phyloP scores from a whole-genome alignment of 495 filamentous ascomycete species.

The Aspergillus mulundensis region DNA sequence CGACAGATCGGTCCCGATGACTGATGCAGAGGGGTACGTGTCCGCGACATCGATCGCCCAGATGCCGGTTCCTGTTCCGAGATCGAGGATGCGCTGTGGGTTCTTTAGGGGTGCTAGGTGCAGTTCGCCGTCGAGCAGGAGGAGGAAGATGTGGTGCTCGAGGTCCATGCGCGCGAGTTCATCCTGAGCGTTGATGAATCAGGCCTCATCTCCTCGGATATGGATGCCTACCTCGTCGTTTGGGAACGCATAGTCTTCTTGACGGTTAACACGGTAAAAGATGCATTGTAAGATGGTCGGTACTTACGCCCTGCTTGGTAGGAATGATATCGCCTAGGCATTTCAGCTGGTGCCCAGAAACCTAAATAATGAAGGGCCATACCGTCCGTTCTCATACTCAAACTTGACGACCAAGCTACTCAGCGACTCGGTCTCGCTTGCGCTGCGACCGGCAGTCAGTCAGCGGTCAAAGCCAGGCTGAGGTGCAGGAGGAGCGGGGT shows the following conservation, averaged over 20 bases:
- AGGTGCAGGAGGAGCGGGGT: no score
- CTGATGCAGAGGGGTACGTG: not conserved
- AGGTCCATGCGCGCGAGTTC: constrained; percentile 1
- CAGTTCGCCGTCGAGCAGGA: constrained; percentile 5
- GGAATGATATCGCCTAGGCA: not conserved
- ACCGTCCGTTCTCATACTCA: not conserved
- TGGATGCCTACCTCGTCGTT: not conserved
- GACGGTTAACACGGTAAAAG: not conserved
- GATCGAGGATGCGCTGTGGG: constrained; percentile 5
- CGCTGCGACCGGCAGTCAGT: not conserved
- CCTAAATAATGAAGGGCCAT: not conserved
- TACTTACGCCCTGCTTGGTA: not conserved
- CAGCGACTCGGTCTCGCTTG: not conserved
- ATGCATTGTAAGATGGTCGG: no score
- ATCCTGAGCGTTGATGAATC: not conserved
- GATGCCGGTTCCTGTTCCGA: constrained; percentile 6
- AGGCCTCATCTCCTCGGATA: not conserved
- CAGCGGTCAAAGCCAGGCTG: no score
- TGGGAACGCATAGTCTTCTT: not conserved
- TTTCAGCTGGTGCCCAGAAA: not conserved
- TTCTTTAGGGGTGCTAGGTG: not conserved
- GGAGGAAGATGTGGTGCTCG: constrained; percentile 5
- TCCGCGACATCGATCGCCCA: constrained; percentile 11
- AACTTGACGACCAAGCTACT: not conserved
- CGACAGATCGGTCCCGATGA: not conserved